Evolutionary conservation across 169 alveolate genomes (phyloP), one percentile per base, ranked within the genome.

Genomic region (Amoebophrya sp.): DNA sequence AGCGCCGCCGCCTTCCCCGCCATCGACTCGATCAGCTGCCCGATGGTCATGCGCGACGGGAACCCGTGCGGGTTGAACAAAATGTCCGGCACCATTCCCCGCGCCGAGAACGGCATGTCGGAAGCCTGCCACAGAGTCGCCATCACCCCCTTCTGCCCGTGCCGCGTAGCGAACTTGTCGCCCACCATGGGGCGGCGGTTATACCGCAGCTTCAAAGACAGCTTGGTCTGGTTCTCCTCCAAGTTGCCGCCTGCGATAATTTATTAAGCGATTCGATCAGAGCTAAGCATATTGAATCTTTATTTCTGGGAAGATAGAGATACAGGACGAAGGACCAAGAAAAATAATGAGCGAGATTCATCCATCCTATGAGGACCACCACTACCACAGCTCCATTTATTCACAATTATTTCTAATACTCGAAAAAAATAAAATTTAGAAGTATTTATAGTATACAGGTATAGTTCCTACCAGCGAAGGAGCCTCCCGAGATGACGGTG

Each of bases 41-140:
- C 99, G 42, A 99, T 98, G 15, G 99, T 99, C 99, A 99, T 99
- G 90, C 99, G 97, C 40, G 99, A 97, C n/a, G 99, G 99, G 93
- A 99, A 98, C 69, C 99, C 99, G 94, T 99, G 99, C 2, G 99
- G 99, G 93, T 99, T 99, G 93, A 99, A 98, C 40, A 99, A 97
- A 50, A 99, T 96, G 95, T 99, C 99, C 16, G 99, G 99, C 15
- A 97, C 98, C 87, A 99, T 97, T 34, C 99, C 99, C 58, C 94
- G 50, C 70, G 91, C 99, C 4, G 98, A 93, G 92, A 96, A 97
- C 5, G 99, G 99, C 98, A 97, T 96, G 92, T 97, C 98, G 40
- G 98, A 10, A 45, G 10, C 50, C 78, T 26, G 97, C 97, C 97
- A 96, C 58, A 96, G 95, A 42, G 95, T 95, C 45, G 97, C 94